These are phyloP conservation scores for Ophioceras dolichostomum DNA, from an alignment of 2,329 filamentous ascomycete genomes.

Conservation along the genomic window DNA sequence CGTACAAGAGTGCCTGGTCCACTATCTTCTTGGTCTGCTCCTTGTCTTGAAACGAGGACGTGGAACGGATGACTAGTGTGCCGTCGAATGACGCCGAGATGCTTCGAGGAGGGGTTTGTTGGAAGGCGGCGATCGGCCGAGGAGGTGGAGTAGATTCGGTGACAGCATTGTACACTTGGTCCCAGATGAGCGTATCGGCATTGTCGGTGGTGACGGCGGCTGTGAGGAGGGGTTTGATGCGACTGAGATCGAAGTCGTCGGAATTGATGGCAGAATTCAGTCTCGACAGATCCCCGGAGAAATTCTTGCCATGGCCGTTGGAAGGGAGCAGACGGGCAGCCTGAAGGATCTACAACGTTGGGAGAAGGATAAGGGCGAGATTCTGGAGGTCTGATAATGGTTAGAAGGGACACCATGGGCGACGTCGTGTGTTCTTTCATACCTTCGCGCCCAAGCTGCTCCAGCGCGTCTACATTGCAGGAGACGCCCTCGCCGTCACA, in stretches of 20 bases:
- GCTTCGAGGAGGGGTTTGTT: no score
- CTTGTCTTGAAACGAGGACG: neutral
- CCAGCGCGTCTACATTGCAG: no score
- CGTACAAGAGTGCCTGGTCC: neutral
- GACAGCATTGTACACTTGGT: conserved; percentile 21
- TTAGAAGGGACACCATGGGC: no score
- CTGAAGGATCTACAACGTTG: neutral
- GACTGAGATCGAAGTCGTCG: conserved; percentile 10
- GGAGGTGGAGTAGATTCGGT: conserved; percentile 21
- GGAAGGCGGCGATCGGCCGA: no score
- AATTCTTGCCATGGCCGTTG: neutral
- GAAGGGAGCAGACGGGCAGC: neutral
- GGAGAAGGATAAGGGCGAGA: no score
- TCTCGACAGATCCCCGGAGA: neutral
- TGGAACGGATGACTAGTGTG: neutral
- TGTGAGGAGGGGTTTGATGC: conserved; percentile 19
- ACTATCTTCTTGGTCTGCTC: neutral
- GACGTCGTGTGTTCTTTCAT: no score
- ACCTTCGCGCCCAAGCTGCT: no score
- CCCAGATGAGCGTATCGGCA: conserved; percentile 20
- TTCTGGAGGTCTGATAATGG: no score
- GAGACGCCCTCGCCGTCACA: no score
- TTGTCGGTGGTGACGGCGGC: conserved; percentile 14
- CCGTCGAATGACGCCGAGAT: neutral
- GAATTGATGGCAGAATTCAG: conserved; percentile 2